These are phyloP conservation scores for Bifiguratus adelaidae DNA, from an alignment of 192 early-diverging fungal genomes.

Conservation along the genomic window DNA sequence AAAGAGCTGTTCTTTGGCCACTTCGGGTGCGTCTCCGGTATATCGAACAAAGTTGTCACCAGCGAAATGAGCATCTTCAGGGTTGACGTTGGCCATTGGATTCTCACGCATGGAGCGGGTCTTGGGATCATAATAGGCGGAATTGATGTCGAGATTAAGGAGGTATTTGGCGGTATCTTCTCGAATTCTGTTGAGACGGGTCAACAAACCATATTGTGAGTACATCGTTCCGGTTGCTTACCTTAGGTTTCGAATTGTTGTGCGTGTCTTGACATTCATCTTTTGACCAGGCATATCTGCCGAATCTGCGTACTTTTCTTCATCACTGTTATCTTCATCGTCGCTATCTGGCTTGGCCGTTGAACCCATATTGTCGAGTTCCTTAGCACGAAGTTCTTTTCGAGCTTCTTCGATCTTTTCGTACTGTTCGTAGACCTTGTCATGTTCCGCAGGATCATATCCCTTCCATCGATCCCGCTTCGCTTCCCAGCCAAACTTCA, in stretches of 20 bases:
- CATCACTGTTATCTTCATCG: constrained; percentile 75
- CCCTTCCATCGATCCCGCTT: constrained; percentile 99
- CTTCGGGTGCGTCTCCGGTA: constrained; percentile 72
- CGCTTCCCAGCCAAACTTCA: constrained; percentile 82
- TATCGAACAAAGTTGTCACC: constrained; percentile 94
- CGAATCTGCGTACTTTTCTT: constrained; percentile 82
- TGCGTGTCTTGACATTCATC: constrained; percentile 80
- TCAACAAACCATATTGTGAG: neutral
- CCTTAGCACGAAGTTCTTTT: constrained; percentile 62
- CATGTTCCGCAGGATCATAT: constrained; percentile 84
- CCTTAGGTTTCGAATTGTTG: constrained; percentile 92
- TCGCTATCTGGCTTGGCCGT: constrained; percentile 41
- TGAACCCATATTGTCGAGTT: constrained; percentile 55
- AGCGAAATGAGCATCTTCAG: constrained; percentile 43
- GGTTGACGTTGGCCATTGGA: constrained; percentile 59
- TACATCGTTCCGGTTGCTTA: constrained; percentile 3
- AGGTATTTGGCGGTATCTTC: constrained; percentile 99
- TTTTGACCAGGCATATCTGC: constrained; percentile 80
- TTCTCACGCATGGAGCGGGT: constrained; percentile 99
- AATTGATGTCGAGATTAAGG: constrained; percentile 87
- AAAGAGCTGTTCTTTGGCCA: constrained; percentile 82
- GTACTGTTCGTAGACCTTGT: constrained; percentile 78
- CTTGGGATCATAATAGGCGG: constrained; percentile 98
- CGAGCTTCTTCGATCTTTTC: constrained; percentile 85
- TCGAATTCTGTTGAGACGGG: constrained; percentile 61